Percentiles rank a stretch among this genome's conserved stretches.
These are phyloP conservation scores for Periconia digitata DNA, from an alignment of 2,329 filamentous ascomycete species.

Conservation along the genomic window DNA sequence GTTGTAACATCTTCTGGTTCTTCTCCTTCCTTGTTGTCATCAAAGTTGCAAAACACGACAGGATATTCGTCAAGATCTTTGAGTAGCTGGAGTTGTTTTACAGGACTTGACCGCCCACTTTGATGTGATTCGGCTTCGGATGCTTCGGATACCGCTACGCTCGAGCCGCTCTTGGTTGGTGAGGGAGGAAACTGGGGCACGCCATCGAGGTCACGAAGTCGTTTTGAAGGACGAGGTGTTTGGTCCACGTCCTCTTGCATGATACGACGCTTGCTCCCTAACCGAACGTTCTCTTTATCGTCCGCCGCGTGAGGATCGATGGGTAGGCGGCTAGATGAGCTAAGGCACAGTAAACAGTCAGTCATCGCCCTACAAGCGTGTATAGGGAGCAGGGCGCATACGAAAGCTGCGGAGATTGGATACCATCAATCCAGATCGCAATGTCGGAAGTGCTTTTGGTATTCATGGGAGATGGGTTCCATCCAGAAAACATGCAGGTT, in stretches of 20 bases:
- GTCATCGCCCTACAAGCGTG: neutral
- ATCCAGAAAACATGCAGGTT: neutral
- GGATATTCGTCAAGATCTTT: slow-evolving; percentile 12
- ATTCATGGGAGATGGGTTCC: neutral
- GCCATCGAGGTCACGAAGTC: slow-evolving; percentile 7
- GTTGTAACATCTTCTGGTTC: slow-evolving; percentile 14
- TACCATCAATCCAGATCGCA: neutral
- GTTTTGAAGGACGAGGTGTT: slow-evolving; percentile 10
- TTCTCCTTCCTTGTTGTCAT: slow-evolving; percentile 7
- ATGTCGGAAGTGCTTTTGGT: neutral
- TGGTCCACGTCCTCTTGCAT: slow-evolving; percentile 1
- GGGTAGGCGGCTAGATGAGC: neutral
- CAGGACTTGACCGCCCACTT: slow-evolving; percentile 10
- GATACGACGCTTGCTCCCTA: slow-evolving; percentile 1
- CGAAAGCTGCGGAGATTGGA: neutral
- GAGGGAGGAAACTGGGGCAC: slow-evolving; percentile 1
- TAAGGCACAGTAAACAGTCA: neutral
- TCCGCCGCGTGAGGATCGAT: neutral
- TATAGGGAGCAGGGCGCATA: neutral
- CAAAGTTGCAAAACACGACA: slow-evolving; percentile 13
- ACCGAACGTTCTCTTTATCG: slow-evolving; percentile 1
- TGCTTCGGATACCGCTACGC: slow-evolving; percentile 2
- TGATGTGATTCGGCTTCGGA: slow-evolving; percentile 12
- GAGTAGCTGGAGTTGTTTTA: slow-evolving; percentile 12
- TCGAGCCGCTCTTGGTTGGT: slow-evolving; percentile 8